Evolutionary conservation across 1,139 yeast genomes (phyloP).

Genomic region (Protomyces macrosporus): DNA sequence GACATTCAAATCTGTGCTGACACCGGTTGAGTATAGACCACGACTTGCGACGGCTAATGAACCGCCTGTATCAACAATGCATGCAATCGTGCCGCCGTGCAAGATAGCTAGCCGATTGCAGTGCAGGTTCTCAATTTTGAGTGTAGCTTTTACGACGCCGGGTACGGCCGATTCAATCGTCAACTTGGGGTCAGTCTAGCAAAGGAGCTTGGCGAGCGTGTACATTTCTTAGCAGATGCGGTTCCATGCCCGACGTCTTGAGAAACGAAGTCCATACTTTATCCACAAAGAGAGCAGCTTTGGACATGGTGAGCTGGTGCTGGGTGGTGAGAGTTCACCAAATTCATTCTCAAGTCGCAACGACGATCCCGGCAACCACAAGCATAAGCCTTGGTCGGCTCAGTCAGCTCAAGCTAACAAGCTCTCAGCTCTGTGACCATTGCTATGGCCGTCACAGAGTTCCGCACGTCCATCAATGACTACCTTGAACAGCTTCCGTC

Average conservation of each 20-base stretch:
- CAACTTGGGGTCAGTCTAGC: neutral
- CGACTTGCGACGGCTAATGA: slow-evolving; percentile 44
- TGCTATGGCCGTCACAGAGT: slow-evolving; percentile 34
- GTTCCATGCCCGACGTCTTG: slow-evolving; percentile 40
- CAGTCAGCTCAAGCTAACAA: no score
- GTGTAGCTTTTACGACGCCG: slow-evolving; percentile 13
- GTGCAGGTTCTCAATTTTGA: slow-evolving; percentile 17
- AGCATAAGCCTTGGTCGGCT: neutral
- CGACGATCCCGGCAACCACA: neutral
- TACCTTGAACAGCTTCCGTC: slow-evolving; percentile 86
- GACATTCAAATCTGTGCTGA: slow-evolving; percentile 44
- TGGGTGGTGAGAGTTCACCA: neutral
- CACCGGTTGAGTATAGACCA: slow-evolving; percentile 45
- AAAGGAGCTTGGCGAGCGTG: neutral
- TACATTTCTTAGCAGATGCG: slow-evolving; percentile 38
- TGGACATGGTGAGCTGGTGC: neutral
- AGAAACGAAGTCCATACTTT: slow-evolving; percentile 41
- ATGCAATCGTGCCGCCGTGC: slow-evolving; percentile 45
- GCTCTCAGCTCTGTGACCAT: neutral
- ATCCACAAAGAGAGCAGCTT: slow-evolving; percentile 10
- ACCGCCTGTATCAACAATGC: slow-evolving; percentile 45
- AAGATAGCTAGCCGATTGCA: slow-evolving; percentile 29
- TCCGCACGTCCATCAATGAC: slow-evolving; percentile 77
- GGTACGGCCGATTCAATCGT: slow-evolving; percentile 8
- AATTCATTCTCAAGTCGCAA: neutral